Percentiles rank a stretch among this genome's conserved stretches.
Evolutionary conservation across 805 yeast species (phyloP).

Genomic region (Wickerhamiella nectarea): DNA sequence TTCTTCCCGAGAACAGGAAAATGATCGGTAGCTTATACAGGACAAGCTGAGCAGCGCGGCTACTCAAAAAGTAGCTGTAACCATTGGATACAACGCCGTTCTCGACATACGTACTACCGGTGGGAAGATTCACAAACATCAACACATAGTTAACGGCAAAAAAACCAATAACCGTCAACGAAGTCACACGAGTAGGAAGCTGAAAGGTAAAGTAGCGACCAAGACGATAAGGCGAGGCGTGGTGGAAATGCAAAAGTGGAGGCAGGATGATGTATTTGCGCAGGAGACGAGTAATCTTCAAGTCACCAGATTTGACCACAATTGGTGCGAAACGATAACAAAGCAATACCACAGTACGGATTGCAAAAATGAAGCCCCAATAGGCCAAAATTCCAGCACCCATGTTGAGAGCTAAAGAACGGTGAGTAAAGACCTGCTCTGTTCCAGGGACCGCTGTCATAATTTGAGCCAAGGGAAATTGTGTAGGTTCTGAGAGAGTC

Average conservation of each 20-base stretch:
- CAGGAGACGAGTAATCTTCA: conserved; percentile 1
- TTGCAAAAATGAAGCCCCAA: conserved; percentile 5
- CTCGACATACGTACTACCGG: not conserved
- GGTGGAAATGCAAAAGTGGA: conserved; percentile 20
- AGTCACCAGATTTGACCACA: conserved; percentile 5
- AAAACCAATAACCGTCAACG: conserved; percentile 27
- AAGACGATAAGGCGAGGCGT: conserved; percentile 16
- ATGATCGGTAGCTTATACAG: conserved; percentile 31
- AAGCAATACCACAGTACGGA: conserved; percentile 3
- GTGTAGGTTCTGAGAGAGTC: not conserved
- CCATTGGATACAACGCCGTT: not conserved
- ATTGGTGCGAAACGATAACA: conserved; percentile 1
- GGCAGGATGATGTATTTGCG: conserved; percentile 21
- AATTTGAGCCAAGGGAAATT: not conserved
- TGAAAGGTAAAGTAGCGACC: conserved; percentile 13
- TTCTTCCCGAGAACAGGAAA: conserved; percentile 49
- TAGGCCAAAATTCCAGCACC: conserved; percentile 7
- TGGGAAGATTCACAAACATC: conserved; percentile 9
- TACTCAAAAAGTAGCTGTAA: conserved; percentile 20
- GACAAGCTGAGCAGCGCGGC: conserved; percentile 24
- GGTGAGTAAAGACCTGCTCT: not conserved
- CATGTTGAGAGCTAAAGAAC: not conserved
- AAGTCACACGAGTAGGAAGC: conserved; percentile 31
- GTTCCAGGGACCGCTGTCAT: not conserved
- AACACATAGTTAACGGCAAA: conserved; percentile 20